Base-by-base conservation (phyloP, 2,329 filamentous ascomycete species). In the Magnaporthiopsis incrustans region DNA sequence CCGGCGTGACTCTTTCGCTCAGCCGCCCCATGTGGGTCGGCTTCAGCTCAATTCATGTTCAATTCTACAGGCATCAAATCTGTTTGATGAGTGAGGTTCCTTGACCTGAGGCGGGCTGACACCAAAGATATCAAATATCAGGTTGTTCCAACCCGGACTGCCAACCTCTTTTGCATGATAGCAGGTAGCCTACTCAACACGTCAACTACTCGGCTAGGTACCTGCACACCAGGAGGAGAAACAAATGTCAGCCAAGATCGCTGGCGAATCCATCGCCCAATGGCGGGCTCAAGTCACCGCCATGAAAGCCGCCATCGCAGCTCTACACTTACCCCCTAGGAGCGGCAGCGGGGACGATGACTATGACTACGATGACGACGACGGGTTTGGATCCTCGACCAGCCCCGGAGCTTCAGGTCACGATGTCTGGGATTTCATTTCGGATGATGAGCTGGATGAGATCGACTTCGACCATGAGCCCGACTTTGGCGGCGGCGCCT, bases 391-490 rank as follows among this genome's bases (percentile, higher is more conserved):
- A 53, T 80, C 64, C 78, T 77, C 15, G 81, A 81, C 67, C 81
- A 79, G 1, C 84, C 82, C 2, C 38, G 63, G 57, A 85, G 84
- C 58, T 3, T 86, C 84, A 25, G 85, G 85, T 6, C 90, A 94
- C 65, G 92, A 97, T 76, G 88, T 97, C 12, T 97, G 94, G 94
- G 93, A 97, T 73, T 87, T 96, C 65, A 91, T 96, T 71, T 92
- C 88, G 65, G 89, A 93, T 70, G 89, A 86, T 69, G 90, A 90
- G 67, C 77, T 85, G 35, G 84, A 88, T 60, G 82, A 84, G 32
- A 76, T 80, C 56, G 67, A 80, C 73, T 66, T 81, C 73, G 68
- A 82, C 77, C 66, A 78, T 78, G 35, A 76, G 70, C 18, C n/a
- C 18, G 69, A 80, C 59, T 67, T 70, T 38, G 65, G 74, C 26